Conservation (phyloP, 164 flowering plant genomes). For the Dillenia turbinata region DNA sequence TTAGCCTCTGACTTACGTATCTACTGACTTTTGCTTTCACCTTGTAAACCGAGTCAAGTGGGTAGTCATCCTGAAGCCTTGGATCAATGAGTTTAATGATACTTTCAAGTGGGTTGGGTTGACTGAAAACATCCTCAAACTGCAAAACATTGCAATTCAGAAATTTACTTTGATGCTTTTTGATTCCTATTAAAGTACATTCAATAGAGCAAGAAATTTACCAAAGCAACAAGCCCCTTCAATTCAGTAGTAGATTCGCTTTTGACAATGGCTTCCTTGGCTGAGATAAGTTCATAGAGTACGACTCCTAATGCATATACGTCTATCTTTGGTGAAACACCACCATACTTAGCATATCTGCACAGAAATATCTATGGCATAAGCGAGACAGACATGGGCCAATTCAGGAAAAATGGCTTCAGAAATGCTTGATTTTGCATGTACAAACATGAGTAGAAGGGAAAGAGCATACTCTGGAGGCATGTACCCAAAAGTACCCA, state of each 20-base stretch:
- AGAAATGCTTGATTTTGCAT: too few relatives aligned
- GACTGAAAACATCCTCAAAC: slow-evolving; percentile 69
- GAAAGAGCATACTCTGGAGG: slow-evolving; percentile 81
- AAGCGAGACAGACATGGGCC: too few relatives aligned
- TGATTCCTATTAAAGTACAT: too few relatives aligned
- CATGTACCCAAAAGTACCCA: slow-evolving; percentile 97
- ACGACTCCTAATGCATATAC: slow-evolving; percentile 96
- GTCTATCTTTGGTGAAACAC: slow-evolving; percentile 83
- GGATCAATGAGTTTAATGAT: slow-evolving; percentile 62
- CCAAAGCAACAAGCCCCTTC: slow-evolving; percentile 78
- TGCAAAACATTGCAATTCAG: slow-evolving; percentile 17
- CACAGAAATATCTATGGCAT: slow-evolving; percentile 5
- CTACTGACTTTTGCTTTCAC: slow-evolving; percentile 21
- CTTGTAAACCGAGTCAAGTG: slow-evolving; percentile 64
- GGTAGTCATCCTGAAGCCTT: slow-evolving; percentile 64
- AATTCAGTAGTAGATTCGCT: slow-evolving; percentile 46
- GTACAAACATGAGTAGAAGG: neutral
- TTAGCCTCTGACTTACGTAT: too few relatives aligned
- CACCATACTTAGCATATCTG: slow-evolving; percentile 88
- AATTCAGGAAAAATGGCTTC: too few relatives aligned
- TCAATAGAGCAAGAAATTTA: slow-evolving; percentile 4
- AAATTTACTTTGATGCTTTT: too few relatives aligned
- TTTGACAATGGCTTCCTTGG: slow-evolving; percentile 71
- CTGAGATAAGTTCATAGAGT: slow-evolving; percentile 81
- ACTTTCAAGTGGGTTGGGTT: slow-evolving; percentile 45